A percentile compares a stretch with the other conserved stretches of the same genome.
Evolutionary conservation across 805 yeast genomes (phyloP).

Genomic region (Pichia heedii): DNA sequence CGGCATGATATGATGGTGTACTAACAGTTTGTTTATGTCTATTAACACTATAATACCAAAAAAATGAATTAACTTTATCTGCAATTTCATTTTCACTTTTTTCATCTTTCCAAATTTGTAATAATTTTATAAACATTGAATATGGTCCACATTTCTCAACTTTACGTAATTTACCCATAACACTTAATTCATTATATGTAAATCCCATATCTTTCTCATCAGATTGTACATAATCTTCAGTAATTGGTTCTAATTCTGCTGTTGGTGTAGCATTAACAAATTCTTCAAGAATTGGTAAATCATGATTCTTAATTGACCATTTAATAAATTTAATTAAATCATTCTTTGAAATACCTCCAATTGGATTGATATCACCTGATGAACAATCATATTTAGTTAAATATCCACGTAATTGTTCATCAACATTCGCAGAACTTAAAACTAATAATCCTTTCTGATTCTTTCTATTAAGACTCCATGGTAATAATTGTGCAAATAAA

Average conservation of each 20-base stretch:
- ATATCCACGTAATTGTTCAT: conserved; percentile 92
- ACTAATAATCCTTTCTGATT: conserved; percentile 77
- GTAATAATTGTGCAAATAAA: conserved; percentile 85
- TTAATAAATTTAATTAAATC: conserved; percentile 81
- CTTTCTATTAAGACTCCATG: conserved; percentile 79
- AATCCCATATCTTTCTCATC: conserved; percentile 99
- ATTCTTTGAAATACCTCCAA: conserved; percentile 96
- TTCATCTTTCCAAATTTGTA: conserved; percentile 87
- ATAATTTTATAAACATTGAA: conserved; percentile 81
- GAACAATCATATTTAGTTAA: conserved; percentile 96
- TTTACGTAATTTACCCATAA: conserved; percentile 85
- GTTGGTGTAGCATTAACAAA: conserved; percentile 93
- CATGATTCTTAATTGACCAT: conserved; percentile 62
- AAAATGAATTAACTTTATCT: conserved; percentile 84
- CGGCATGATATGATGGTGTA: conserved; percentile 97
- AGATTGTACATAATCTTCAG: conserved; percentile 84
- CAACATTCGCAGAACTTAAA: conserved; percentile 94
- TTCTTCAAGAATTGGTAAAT: conserved; percentile 66
- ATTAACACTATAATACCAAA: conserved; percentile 88
- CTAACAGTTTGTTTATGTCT: conserved; percentile 97
- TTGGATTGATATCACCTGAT: conserved; percentile 94
- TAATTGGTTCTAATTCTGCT: conserved; percentile 95
- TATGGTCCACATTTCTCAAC: conserved; percentile 94
- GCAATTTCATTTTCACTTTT: conserved; percentile 81
- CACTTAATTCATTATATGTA: conserved; percentile 87